Conservation (phyloP, 257 asterid species). For the Nicotiana paniculata region DNA sequence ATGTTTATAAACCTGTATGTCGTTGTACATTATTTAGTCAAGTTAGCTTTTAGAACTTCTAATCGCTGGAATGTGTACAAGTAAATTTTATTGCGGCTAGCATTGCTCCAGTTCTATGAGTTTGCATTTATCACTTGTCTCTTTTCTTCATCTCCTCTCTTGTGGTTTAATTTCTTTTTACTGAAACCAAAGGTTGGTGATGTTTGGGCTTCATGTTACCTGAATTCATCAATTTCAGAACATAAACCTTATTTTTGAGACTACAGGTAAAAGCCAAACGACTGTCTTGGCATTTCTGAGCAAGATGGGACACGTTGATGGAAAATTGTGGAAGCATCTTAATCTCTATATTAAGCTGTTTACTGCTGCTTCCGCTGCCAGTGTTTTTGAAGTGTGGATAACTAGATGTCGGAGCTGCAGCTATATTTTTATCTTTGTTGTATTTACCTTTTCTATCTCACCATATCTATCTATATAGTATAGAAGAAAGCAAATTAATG, state of each 20-base stretch:
- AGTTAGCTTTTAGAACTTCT: neutral
- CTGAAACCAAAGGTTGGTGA: neutral
- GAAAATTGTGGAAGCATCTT: too few relatives aligned
- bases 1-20: conserved; percentile 4
- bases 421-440: too few relatives aligned
- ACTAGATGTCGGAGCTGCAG: too few relatives aligned
- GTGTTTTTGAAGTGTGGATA: too few relatives aligned
- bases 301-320: too few relatives aligned
- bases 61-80: neutral
- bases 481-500: too few relatives aligned
- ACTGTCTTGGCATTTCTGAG: too few relatives aligned
- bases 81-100: neutral
- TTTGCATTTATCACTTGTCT: neutral
- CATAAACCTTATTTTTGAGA: neutral
- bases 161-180: neutral
- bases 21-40: neutral
- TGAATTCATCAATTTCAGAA: neutral
- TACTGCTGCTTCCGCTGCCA: too few relatives aligned
- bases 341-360: too few relatives aligned
- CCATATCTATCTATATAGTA: too few relatives aligned
- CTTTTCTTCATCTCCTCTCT: neutral
- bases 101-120: neutral
- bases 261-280: neutral
- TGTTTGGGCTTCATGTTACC: neutral
- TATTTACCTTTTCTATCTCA: too few relatives aligned